phyloP scores from a whole-genome alignment of 2,329 filamentous ascomycete species.

The Colletotrichum chlorophyti region DNA sequence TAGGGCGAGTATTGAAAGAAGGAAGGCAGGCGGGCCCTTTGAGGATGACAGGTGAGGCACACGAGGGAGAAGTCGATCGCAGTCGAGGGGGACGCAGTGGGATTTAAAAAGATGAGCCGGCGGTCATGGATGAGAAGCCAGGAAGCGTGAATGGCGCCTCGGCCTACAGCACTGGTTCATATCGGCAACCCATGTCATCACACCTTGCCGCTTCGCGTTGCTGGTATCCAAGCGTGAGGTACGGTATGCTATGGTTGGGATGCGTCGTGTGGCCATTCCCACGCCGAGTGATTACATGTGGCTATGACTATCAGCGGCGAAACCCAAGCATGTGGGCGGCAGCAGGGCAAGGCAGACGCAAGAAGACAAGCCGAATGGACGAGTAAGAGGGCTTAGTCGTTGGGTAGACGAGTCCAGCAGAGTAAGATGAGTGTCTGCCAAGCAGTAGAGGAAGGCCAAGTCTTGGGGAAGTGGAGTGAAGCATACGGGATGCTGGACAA shows the following conservation, averaged over 20 bases:
- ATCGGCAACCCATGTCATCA: too few species aligned
- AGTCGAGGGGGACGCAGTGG: conserved; percentile 9
- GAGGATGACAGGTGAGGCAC: conserved; percentile 7
- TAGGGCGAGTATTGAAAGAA: background rate
- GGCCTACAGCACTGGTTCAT: too few species aligned
- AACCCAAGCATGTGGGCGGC: background rate
- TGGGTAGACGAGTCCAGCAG: background rate
- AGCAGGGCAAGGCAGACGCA: background rate
- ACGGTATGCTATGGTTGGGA: background rate
- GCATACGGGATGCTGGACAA: conserved; percentile 19
- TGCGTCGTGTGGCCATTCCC: conserved; percentile 1
- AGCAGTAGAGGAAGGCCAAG: conserved; percentile 26
- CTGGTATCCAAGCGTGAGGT: background rate
- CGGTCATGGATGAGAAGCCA: background rate
- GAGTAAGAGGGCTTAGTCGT: background rate
- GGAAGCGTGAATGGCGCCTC: background rate
- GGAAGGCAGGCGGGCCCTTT: background rate
- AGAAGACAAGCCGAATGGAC: background rate
- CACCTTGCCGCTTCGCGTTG: conserved; percentile 1
- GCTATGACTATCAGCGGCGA: conserved; percentile 24
- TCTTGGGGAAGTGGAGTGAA: conserved; percentile 26
- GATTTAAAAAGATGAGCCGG: conserved; percentile 11
- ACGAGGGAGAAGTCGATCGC: background rate
- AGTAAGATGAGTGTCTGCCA: conserved; percentile 16
- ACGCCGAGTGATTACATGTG: conserved; percentile 3